A percentile compares a stretch with the other conserved stretches of the same genome.
phyloP scores from a whole-genome alignment of 371 early-diverging fungal genomes.

The Mortierella sp. region DNA sequence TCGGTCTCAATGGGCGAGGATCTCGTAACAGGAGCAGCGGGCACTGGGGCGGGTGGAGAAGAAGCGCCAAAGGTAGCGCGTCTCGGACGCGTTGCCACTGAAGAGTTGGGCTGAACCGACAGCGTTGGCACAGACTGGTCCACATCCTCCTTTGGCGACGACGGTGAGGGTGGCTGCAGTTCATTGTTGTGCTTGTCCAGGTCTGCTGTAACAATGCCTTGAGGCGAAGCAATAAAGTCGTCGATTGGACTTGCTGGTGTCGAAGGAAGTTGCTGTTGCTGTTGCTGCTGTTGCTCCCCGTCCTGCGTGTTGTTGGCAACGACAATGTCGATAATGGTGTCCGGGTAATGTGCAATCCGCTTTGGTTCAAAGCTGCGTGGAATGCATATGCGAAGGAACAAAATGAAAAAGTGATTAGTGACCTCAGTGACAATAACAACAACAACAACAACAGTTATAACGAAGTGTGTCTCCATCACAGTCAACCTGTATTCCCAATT shows the following conservation, averaged over 20 bases:
- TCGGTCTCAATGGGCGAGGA: background rate
- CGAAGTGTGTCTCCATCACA: too few species aligned
- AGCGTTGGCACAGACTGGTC: slow-evolving; percentile 4
- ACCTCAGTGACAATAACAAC: background rate
- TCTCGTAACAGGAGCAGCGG: background rate
- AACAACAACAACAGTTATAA: too few species aligned
- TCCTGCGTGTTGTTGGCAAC: background rate
- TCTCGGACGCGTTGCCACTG: background rate
- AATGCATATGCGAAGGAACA: background rate
- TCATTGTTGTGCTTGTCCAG: background rate
- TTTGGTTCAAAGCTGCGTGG: background rate
- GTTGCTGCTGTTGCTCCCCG: background rate
- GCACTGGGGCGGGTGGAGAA: background rate
- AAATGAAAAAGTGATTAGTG: background rate
- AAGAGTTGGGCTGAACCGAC: slow-evolving; percentile 1
- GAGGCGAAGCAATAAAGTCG: background rate
- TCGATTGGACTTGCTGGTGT: background rate
- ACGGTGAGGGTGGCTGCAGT: background rate
- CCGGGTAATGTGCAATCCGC: slow-evolving; percentile 3
- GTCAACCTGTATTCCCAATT: too few species aligned
- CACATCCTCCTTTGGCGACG: background rate
- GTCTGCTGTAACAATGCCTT: background rate
- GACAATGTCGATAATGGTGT: slow-evolving; percentile 11
- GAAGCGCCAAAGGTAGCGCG: slow-evolving; percentile 7
- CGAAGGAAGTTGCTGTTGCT: background rate